phyloP scores from a whole-genome alignment of 176 grass and related monocot genomes.

The Avena insularis region DNA sequence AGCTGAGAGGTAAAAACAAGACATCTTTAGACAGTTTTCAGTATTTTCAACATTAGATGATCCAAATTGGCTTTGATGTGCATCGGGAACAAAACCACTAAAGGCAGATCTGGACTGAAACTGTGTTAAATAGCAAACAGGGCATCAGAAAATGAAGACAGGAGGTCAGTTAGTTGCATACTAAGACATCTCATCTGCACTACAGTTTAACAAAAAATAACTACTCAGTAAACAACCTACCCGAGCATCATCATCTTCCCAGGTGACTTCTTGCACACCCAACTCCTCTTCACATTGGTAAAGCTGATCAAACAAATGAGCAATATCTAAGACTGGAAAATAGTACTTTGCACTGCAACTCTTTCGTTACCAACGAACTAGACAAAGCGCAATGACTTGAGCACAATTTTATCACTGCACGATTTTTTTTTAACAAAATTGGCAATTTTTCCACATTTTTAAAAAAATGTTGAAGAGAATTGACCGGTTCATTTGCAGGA shows the following conservation, averaged over 20 bases:
- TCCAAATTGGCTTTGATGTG: background rate
- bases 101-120: background rate
- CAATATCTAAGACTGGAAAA: background rate
- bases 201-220: background rate
- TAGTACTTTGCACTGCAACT: background rate
- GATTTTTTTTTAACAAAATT: too few relatives aligned
- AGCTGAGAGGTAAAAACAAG: background rate
- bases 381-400: background rate
- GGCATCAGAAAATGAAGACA: constrained; percentile 5
- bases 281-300: constrained; percentile 64
- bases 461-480: too few relatives aligned
- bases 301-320: constrained; percentile 55
- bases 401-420: background rate
- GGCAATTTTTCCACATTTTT: too few relatives aligned
- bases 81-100: background rate
- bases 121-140: background rate
- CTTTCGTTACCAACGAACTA: background rate
- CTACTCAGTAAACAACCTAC: constrained; percentile 40
- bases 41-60: background rate
- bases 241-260: constrained; percentile 53
- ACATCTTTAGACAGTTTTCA: background rate
- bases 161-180: background rate
- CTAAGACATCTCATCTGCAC: background rate
- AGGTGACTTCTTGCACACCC: constrained; percentile 57
- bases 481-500: too few relatives aligned